phyloP scores from a whole-genome alignment of 129 eudicot species.

The Erigeron canadensis region DNA sequence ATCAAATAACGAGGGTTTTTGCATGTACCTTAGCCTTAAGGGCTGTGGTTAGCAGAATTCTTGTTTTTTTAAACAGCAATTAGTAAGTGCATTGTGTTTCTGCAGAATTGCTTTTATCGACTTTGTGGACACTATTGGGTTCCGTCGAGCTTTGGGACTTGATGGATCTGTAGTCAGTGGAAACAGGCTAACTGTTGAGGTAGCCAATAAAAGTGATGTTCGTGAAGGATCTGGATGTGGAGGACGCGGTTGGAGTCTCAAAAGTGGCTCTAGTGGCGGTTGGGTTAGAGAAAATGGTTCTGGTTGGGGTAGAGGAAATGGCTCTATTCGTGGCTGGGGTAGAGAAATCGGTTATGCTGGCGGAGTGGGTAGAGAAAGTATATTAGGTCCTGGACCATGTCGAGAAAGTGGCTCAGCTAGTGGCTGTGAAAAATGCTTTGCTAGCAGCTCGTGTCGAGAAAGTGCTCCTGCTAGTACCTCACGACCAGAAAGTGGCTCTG shows the following conservation, averaged over 20 bases:
- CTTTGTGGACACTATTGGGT: slow-evolving; percentile 41
- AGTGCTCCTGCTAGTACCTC: slow-evolving; percentile 15
- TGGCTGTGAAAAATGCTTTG: slow-evolving; percentile 1
- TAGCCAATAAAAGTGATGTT: slow-evolving; percentile 49
- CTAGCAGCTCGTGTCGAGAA: slow-evolving; percentile 26
- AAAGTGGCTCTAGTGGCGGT: slow-evolving; percentile 29
- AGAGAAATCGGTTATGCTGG: not conserved
- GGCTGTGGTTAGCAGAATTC: too few relatives aligned
- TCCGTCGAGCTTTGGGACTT: slow-evolving; percentile 60
- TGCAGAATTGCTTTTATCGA: slow-evolving; percentile 83
- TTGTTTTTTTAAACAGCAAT: not conserved
- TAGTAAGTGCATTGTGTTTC: not conserved
- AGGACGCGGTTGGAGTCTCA: not conserved
- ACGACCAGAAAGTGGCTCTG: slow-evolving; percentile 11
- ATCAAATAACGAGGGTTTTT: too few relatives aligned
- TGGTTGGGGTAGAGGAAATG: slow-evolving; percentile 14
- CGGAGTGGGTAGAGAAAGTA: too few relatives aligned
- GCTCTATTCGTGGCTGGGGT: slow-evolving; percentile 1
- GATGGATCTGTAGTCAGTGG: slow-evolving; percentile 57
- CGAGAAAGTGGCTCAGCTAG: too few relatives aligned
- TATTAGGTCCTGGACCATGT: too few relatives aligned
- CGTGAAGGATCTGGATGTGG: slow-evolving; percentile 27
- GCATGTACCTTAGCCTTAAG: too few relatives aligned
- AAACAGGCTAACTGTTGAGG: slow-evolving; percentile 44
- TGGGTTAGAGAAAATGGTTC: slow-evolving; percentile 19